Evolutionary conservation across 331 rosid species (phyloP), one percentile per base, ranked within the genome.

Genomic region (Malus hybrid): DNA sequence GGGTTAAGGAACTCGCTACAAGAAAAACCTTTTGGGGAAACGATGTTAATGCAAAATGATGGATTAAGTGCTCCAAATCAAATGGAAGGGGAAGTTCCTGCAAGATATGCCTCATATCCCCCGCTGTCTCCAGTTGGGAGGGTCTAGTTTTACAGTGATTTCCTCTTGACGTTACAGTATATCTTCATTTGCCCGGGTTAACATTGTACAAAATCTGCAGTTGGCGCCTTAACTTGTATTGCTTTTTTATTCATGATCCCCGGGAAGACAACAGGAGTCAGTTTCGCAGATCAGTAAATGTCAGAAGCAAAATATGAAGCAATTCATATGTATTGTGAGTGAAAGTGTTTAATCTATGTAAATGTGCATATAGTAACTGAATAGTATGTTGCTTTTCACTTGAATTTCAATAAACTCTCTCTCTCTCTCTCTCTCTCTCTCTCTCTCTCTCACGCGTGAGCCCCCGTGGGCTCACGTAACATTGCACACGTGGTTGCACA

Each of bases 41-140:
- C 81, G 48, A 52, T 55, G 52, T 48, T 70, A 20, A 64, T 83
- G 84, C 87, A 86, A 54, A 79, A 71, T 20, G 87, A 80, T 72
- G 85, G 87, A 82, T 65, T 61, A 42, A 83, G 71, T 72, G 82
- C 69, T 79, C 83, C 78, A 50, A 80, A 83, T 70, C 81, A 57
- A 62, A 20, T 54, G 42, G 79, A 72, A 34, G 91, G 81, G 65
- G 91, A 89, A 77, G 80, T 80, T 77, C 85, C 91, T 80, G 85
- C 81, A 16, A 80, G 85, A 64, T 82, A 88, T 77, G 76, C 77
- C 66, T 78, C 92, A 31, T 82, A 86, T 85, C 97, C 90, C 60
- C 96, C 93, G 5, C 80, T 73, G 48, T 86, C 90, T 65, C 92
- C 92, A 8, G 96, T 82, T 32, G 97, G 95, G 74, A 82, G 92